Percentiles rank a stretch among this genome's conserved stretches.
Conservation (phyloP, 176 grass and related monocot genomes). For the Musa acuminata region DNA sequence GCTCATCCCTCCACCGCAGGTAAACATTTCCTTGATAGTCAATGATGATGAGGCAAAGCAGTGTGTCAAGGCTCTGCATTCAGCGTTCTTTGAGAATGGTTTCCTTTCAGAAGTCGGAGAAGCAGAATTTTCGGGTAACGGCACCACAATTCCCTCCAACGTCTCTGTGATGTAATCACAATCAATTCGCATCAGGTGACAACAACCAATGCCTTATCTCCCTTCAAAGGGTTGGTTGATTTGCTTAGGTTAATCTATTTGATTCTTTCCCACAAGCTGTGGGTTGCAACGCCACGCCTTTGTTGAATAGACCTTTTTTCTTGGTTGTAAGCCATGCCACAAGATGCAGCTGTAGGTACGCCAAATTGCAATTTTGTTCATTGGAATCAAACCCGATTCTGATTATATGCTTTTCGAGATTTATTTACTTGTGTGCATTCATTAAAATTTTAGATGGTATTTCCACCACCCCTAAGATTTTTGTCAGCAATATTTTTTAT, state of each 20-base stretch:
- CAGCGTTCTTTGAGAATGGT: constrained; percentile 62
- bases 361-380: not conserved
- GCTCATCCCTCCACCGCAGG: constrained; percentile 24
- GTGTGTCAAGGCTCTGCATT: constrained; percentile 53
- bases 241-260: not conserved
- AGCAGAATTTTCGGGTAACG: constrained; percentile 13
- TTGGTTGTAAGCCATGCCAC: not conserved
- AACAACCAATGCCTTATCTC: not conserved
- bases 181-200: not conserved
- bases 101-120: constrained; percentile 47
- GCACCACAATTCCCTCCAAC: not conserved
- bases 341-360: not conserved
- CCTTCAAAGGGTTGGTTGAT: not conserved
- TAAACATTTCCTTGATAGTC: constrained; percentile 89
- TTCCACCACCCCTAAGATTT: too few species aligned
- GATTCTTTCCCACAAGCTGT: not conserved
- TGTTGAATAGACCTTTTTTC: not conserved
- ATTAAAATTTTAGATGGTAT: too few species aligned
- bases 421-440: too few species aligned
- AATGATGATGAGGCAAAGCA: constrained; percentile 63
- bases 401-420: too few species aligned
- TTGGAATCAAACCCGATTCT: not conserved
- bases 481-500: too few species aligned
- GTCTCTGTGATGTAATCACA: not conserved
- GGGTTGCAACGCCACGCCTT: not conserved